These are phyloP conservation scores for Physaria fendleri DNA, from an alignment of 345 rosid species.

Conservation along the genomic window DNA sequence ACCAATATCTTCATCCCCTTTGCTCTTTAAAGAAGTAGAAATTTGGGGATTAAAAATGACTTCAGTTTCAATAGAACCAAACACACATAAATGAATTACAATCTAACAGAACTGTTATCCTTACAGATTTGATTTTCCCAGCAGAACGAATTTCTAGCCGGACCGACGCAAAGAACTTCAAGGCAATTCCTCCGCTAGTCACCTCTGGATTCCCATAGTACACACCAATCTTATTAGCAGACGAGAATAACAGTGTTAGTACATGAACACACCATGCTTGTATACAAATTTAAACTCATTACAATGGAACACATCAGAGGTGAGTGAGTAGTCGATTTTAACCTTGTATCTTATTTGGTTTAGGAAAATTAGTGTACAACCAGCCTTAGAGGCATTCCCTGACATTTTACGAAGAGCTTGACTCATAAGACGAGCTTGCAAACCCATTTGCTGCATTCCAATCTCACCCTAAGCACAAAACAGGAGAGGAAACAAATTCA, in stretches of 20 bases:
- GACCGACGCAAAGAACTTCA: constrained; percentile 92
- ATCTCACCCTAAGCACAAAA: constrained; percentile 68
- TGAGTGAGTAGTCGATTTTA: constrained; percentile 6
- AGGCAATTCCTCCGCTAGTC: constrained; percentile 93
- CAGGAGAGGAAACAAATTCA: not conserved
- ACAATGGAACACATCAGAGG: not conserved
- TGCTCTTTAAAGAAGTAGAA: constrained; percentile 35
- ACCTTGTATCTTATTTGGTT: constrained; percentile 97
- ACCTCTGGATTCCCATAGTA: constrained; percentile 98
- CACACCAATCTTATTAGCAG: constrained; percentile 69
- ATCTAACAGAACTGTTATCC: constrained; percentile 20
- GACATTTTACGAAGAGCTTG: constrained; percentile 99
- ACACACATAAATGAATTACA: not conserved
- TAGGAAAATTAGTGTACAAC: constrained; percentile 87
- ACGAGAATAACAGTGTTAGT: constrained; percentile 18
- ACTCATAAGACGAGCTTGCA: constrained; percentile 99
- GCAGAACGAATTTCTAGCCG: constrained; percentile 86
- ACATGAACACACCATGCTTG: constrained; percentile 6
- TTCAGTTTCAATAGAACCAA: not conserved
- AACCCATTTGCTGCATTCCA: constrained; percentile 98
- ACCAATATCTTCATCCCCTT: constrained; percentile 95
- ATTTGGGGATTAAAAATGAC: not conserved
- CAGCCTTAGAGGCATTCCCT: constrained; percentile 99
- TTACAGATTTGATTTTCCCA: constrained; percentile 98
- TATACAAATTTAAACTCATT: not conserved